Evolutionary conservation across 106 monocot species (phyloP), one percentile per base, ranked within the genome.

Genomic region (Dioscorea dumetorum): DNA sequence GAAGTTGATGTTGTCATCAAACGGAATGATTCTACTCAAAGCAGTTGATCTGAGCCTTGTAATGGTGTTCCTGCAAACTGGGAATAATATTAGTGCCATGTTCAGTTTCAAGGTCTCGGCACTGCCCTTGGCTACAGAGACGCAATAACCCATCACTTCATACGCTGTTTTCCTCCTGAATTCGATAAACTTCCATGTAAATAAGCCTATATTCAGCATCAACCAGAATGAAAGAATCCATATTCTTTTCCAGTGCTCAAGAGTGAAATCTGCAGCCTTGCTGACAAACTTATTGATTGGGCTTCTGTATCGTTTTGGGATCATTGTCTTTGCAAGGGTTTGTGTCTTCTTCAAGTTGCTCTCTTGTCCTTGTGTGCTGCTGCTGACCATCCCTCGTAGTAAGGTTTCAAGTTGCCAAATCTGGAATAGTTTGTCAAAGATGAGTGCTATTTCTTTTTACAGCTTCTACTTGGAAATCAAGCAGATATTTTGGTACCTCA

Each of bases 1-100:
- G 75, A 90, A 92, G 58, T 99, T 99, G 73, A 99, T 99, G 70
- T 84, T 99, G 79, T 99, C 97, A 56, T 92, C 97, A 59, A 99
- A 99, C 19, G 89, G 92, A 64, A 99, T 75, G 71, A 99, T 58
- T 17, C 63, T 33, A 62, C 81, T 70, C 0, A 99, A 84, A 61
- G 67, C 57, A 10, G 97, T 92, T 24, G 89, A 92, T 71, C 97
- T 84, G 32, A 92, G 91, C 72, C 34, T 78, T 20, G 97, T 99
- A 16, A 99, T 77, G 0, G 87, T 92, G 72, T 99, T 90, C 19
- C 97, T 75, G 62, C 92, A 90, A 56, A 99, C 90, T 15, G 92
- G 84, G 31, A 99, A 59, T 23, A 99, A 80, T 73, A 93, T 85
- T n/a, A 99, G 62, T 53, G 97, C 97, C 97, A 99, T 99, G 81